These are phyloP conservation scores for Trametes cingulata DNA, from an alignment of 768 basidiomycete genomes.

Conservation along the genomic window DNA sequence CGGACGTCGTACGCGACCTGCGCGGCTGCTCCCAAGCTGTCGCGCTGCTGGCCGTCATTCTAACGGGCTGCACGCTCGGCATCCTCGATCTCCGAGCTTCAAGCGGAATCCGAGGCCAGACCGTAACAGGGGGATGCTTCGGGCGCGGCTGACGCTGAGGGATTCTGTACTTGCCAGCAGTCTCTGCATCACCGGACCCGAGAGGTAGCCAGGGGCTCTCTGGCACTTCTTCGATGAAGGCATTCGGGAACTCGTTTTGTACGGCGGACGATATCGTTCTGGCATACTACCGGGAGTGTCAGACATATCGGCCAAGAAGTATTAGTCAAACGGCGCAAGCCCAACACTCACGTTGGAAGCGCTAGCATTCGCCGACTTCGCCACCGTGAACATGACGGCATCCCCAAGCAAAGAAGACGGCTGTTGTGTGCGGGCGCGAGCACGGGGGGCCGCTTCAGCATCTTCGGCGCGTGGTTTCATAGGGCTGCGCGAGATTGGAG, in stretches of 20 bases:
- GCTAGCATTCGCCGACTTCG: too few species aligned
- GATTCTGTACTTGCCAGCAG: background rate
- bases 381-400: background rate
- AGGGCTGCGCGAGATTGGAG: too few species aligned
- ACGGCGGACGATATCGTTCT: too few species aligned
- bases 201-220: background rate
- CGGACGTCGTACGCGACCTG: background rate
- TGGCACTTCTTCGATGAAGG: background rate
- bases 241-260: background rate
- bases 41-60: background rate
- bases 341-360: background rate
- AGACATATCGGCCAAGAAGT: too few species aligned
- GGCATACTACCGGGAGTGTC: too few species aligned
- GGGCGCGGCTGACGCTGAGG: background rate
- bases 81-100: background rate
- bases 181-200: too few species aligned
- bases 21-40: background rate
- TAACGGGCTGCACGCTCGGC: background rate
- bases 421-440: background rate
- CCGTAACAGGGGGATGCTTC: background rate
- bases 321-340: too few species aligned
- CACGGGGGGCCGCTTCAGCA: background rate
- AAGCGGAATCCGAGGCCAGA: background rate
- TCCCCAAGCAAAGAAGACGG: background rate
- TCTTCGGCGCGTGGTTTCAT: too few species aligned